Evolutionary conservation across 371 early-diverging fungal species (phyloP).

Genomic region (Umbelopsis sp.): DNA sequence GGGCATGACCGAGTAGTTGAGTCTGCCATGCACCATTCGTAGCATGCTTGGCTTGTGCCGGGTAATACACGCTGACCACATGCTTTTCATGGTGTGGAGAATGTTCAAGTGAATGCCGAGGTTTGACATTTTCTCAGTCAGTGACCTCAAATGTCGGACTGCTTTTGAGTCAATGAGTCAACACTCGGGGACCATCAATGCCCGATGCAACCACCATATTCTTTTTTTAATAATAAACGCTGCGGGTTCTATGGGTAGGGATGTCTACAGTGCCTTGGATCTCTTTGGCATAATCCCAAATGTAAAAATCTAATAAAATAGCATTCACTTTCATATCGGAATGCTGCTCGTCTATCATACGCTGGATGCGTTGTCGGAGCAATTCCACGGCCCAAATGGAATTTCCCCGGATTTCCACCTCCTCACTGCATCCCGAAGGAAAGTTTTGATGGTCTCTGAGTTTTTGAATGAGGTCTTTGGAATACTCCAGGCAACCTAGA

Average conservation of each 20-base stretch:
- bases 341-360: conserved; percentile 20
- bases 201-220: not conserved
- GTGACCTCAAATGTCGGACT: not conserved
- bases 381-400: conserved; percentile 87
- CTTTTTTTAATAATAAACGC: conserved; percentile 66
- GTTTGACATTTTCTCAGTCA: not conserved
- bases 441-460: conserved; percentile 53
- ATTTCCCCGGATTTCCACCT: conserved; percentile 87
- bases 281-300: conserved; percentile 88
- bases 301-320: conserved; percentile 85
- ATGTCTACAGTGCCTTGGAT: conserved; percentile 59
- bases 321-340: conserved; percentile 60
- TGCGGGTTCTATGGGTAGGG: conserved; percentile 82
- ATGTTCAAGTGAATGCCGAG: not conserved
- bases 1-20: not conserved
- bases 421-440: conserved; percentile 65
- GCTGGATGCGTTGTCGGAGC: conserved; percentile 56
- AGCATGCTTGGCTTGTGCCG: not conserved
- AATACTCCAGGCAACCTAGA: conserved; percentile 74
- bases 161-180: not conserved
- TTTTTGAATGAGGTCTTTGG: conserved; percentile 51
- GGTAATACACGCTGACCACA: too few species aligned
- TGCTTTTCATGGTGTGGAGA: not conserved
- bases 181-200: not conserved
- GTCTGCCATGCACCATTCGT: not conserved